These are phyloP conservation scores for Coniosporium tulheliwenetii DNA, from an alignment of 2,329 filamentous ascomycete species.

Conservation along the genomic window DNA sequence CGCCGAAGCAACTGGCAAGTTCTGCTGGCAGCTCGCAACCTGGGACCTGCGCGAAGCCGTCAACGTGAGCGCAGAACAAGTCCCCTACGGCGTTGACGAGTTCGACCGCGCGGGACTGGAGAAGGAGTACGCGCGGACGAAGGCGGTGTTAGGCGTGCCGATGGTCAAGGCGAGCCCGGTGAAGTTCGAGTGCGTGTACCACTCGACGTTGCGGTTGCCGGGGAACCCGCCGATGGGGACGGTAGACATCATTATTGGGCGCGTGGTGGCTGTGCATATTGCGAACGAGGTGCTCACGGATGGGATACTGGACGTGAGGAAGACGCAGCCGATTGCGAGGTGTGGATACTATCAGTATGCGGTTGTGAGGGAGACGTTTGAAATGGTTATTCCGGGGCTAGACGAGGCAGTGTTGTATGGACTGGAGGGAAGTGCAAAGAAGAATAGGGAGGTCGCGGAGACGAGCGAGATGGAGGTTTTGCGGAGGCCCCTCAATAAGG, in stretches of 20 bases:
- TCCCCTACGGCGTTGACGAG: constrained; percentile 36
- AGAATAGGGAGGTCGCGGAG: constrained; percentile 3
- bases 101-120: constrained; percentile 34
- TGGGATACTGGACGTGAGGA: constrained; percentile 38
- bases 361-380: constrained; percentile 39
- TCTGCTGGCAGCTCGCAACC: constrained; percentile 45
- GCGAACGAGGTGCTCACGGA: constrained; percentile 37
- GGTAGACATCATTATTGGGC: constrained; percentile 42
- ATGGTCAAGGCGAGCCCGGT: constrained; percentile 41
- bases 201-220: constrained; percentile 37
- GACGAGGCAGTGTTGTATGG: constrained; percentile 16
- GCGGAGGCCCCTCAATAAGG: too few species aligned
- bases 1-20: constrained; percentile 37
- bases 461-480: too few species aligned
- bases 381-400: constrained; percentile 31
- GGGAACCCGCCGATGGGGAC: constrained; percentile 42
- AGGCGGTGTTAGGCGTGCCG: constrained; percentile 22
- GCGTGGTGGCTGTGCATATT: constrained; percentile 42
- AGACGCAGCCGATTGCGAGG: constrained; percentile 43
- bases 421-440: constrained; percentile 15
- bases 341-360: constrained; percentile 46
- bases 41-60: constrained; percentile 39
- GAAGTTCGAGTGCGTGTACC: constrained; percentile 42
- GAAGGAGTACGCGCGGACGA: constrained; percentile 24
- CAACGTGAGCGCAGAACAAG: constrained; percentile 37